Base-by-base conservation (phyloP, 257 asterid species). In the Knoxia roxburghii region DNA sequence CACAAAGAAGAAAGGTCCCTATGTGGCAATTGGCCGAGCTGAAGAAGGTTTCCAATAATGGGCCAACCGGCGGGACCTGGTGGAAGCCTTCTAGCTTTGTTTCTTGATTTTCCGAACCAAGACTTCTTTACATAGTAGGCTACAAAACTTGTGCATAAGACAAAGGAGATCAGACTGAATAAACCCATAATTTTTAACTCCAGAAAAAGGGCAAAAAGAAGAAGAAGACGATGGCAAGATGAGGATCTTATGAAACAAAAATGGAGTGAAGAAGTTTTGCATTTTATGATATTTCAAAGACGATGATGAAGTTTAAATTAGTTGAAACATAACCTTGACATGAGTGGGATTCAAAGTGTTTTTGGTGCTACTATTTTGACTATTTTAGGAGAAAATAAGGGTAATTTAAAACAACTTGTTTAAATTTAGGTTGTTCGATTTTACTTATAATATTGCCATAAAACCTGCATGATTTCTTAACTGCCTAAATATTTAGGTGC, bases 1-100 rank as follows among this genome's bases (percentile, higher is more conserved):
- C 95, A 93, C 0, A 93, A 74, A 52, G 78, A 55, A 2, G 97
- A 92, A 6, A 93, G 81, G 58, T 88, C 99, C 48, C 97, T 70
- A 53, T 93, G 99, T 0, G 97, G 99, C 10, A 90, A 71, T 10
- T 61, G 84, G 57, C 97, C 76, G 65, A 93, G 61, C 27, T 93
- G 97, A 50, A 86, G 95, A 55, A 93, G 96, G 79, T 90, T 93
- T 68, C 99, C 99, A 5, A 93, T 78, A 8, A 90, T 68, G n/a
- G 97, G 99, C 97, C 90, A 93, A 17, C 77, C 61, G 17, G 79
- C 82, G 4, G 97, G 97, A 41, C 97, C 96, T 0, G 97, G 99
- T 1, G 99, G 99, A 1, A 90, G 91, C 20, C 24, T 54, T 46
- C 20, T 35, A 18, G 35, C 33, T 21, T 30, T 53, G 8, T 24